Base-by-base conservation (phyloP, 2,329 filamentous ascomycete species). In the Colletotrichum tropicicola region DNA sequence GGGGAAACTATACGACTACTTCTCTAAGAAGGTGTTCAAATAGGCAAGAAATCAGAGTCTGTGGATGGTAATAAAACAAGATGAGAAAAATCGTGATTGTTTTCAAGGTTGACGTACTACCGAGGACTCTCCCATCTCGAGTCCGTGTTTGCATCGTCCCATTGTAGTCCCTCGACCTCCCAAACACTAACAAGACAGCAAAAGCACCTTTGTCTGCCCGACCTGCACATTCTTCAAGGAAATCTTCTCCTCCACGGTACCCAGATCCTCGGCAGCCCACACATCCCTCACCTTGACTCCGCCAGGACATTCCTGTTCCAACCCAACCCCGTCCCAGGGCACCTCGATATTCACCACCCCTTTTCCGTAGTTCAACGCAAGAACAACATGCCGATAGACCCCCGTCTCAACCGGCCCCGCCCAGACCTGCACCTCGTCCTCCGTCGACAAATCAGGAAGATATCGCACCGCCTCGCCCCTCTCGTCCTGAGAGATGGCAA, bases 401-500 rank as follows among this genome's bases (percentile, higher is more conserved):
- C 69, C 63, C 28, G 57, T 65, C 41, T 68, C 39, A 2, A 72
- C 27, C 4, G 69, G 68, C 3, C 73, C 73, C 23, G 69, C 72
- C 73, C 71, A 76, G 23, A 75, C 61, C 56, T 76, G 73, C 7
- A 68, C 39, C 12, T 66, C 69, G 1, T 63, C 69, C 19, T 76
- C 72, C 9, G 32, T 68, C n/a, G 69, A 71, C 5, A 71, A 49
- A 2, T 65, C 68, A 9, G 68, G 65, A 6, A 73, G 54, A 35
- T 73, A 73, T 4, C 37, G 25, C 28, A 58, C 68, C 6, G 75
- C 69, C 7, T 70, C 60, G 21, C 73, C 75, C 28, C 70, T 66
- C 15, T 72, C 58, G 28, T 79, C 77, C 64, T 80, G 79, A 27
- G 74, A 79, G 25, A 80, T 68, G n/a, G 62, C 68, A 32, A 69